Percentiles rank a stretch among this genome's conserved stretches.
phyloP scores from a whole-genome alignment of 1,284 basidiomycete genomes.

The Fistulinella cinereoalba region DNA sequence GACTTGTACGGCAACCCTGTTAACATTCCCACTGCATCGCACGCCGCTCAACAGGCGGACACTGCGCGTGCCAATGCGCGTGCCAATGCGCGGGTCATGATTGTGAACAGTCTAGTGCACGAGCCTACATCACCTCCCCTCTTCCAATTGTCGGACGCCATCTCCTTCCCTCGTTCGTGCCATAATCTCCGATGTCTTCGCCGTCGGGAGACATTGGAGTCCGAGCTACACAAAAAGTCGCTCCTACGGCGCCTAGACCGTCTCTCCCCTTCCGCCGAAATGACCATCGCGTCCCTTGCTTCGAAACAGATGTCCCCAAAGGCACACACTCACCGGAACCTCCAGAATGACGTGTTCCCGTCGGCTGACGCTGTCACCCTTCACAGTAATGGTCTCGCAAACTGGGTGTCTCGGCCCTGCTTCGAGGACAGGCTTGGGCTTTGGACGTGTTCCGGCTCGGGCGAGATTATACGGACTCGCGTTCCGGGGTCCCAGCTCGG shows the following conservation, averaged over 20 bases:
- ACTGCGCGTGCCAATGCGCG: too few relatives aligned
- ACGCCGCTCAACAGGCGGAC: conserved; percentile 15
- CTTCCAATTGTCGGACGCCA: conserved; percentile 40
- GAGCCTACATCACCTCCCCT: conserved; percentile 51
- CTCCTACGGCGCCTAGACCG: conserved; percentile 48
- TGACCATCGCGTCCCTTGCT: conserved; percentile 49
- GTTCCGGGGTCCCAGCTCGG: conserved; percentile 52
- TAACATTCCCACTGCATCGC: neutral
- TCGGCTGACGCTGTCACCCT: conserved; percentile 39
- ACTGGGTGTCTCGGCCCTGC: conserved; percentile 68
- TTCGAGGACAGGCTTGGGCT: conserved; percentile 68
- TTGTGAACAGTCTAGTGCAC: conserved; percentile 41
- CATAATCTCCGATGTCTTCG: conserved; percentile 43
- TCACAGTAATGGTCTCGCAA: conserved; percentile 55
- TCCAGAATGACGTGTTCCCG: conserved; percentile 42
- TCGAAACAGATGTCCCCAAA: conserved; percentile 35
- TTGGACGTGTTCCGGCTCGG: conserved; percentile 45
- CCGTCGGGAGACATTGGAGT: conserved; percentile 41
- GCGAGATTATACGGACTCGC: conserved; percentile 36
- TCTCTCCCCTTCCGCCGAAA: conserved; percentile 45
- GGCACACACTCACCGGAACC: conserved; percentile 7
- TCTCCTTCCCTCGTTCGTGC: conserved; percentile 63
- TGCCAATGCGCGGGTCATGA: conserved; percentile 34
- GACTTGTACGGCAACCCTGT: conserved; percentile 27
- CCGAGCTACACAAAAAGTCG: conserved; percentile 47